Evolutionary conservation across 371 early-diverging fungal genomes (phyloP).

Genomic region (Umbelopsis sp.): DNA sequence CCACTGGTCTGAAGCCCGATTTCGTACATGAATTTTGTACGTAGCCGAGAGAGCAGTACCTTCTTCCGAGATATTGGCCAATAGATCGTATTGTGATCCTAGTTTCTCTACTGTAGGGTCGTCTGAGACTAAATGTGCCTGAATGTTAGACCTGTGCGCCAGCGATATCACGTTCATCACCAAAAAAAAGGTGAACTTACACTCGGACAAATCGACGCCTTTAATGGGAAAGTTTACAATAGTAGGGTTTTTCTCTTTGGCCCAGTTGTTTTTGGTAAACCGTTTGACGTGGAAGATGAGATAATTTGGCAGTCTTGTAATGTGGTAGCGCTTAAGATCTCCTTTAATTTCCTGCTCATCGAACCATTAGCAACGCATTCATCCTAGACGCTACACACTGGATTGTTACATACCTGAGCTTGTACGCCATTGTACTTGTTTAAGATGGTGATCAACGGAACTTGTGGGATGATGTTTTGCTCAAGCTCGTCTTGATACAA

Average conservation of each 20-base stretch:
- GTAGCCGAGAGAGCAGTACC: constrained; percentile 75
- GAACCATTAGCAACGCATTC: neutral
- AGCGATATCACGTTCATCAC: neutral
- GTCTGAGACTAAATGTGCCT: constrained; percentile 40
- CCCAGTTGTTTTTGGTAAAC: constrained; percentile 89
- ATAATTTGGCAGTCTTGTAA: constrained; percentile 81
- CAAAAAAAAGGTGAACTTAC: constrained; percentile 35
- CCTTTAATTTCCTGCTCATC: constrained; percentile 64
- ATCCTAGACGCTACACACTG: neutral
- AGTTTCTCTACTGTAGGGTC: constrained; percentile 52
- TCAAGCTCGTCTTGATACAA: constrained; percentile 90
- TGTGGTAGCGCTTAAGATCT: constrained; percentile 69
- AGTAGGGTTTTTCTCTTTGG: constrained; percentile 93
- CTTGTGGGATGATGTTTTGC: constrained; percentile 92
- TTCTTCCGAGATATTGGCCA: constrained; percentile 93
- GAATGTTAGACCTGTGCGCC: too few relatives aligned
- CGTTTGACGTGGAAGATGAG: constrained; percentile 92
- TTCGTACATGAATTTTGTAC: constrained; percentile 84
- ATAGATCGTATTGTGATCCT: constrained; percentile 77
- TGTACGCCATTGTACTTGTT: constrained; percentile 86
- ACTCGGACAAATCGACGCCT: constrained; percentile 80
- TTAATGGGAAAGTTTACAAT: constrained; percentile 96
- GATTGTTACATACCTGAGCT: constrained; percentile 53
- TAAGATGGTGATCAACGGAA: constrained; percentile 77
- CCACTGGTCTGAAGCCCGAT: constrained; percentile 89